A percentile compares a stretch with the other conserved stretches of the same genome.
These are phyloP conservation scores for Acidiella bohemica DNA, from an alignment of 495 filamentous ascomycete species.

Conservation along the genomic window DNA sequence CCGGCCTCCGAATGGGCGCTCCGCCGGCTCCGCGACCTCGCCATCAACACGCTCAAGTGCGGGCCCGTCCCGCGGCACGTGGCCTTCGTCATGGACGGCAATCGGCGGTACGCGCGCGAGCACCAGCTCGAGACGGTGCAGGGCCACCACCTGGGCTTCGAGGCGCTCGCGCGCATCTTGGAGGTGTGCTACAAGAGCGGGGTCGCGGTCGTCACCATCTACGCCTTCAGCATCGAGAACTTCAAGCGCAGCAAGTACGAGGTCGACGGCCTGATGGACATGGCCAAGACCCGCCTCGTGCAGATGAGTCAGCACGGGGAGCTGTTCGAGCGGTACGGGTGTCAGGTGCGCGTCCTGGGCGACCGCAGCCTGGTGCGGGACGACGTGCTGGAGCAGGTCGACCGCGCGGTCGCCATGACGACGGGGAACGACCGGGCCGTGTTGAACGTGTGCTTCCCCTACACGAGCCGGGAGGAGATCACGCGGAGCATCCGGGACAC, in stretches of 20 bases:
- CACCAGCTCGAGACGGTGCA: slow-evolving; percentile 94
- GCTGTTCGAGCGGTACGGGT: slow-evolving; percentile 83
- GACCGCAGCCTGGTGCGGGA: slow-evolving; percentile 64
- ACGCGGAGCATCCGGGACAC: slow-evolving; percentile 80
- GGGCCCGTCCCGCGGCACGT: slow-evolving; percentile 88
- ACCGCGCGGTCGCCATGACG: slow-evolving; percentile 70
- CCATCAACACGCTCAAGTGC: slow-evolving; percentile 77
- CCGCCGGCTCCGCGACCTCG: slow-evolving; percentile 54
- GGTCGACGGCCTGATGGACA: slow-evolving; percentile 93
- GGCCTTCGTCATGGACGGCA: slow-evolving; percentile 98
- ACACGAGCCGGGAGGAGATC: slow-evolving; percentile 92
- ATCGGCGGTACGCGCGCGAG: slow-evolving; percentile 74
- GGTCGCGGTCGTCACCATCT: slow-evolving; percentile 89
- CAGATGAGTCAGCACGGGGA: slow-evolving; percentile 90
- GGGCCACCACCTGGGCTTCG: slow-evolving; percentile 93
- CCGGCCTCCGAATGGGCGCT: slow-evolving; percentile 79
- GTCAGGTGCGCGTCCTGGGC: slow-evolving; percentile 69
- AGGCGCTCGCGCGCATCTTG: slow-evolving; percentile 80
- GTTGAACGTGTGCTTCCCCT: slow-evolving; percentile 93
- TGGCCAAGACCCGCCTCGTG: slow-evolving; percentile 83
- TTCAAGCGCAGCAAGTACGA: slow-evolving; percentile 98
- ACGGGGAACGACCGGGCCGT: slow-evolving; percentile 69
- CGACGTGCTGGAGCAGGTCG: slow-evolving; percentile 78
- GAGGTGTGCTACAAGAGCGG: slow-evolving; percentile 97
- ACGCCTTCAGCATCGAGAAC: slow-evolving; percentile 97